Conservation (phyloP, 139 green algal genomes). For the Chlamydomonas sphaeroides region DNA sequence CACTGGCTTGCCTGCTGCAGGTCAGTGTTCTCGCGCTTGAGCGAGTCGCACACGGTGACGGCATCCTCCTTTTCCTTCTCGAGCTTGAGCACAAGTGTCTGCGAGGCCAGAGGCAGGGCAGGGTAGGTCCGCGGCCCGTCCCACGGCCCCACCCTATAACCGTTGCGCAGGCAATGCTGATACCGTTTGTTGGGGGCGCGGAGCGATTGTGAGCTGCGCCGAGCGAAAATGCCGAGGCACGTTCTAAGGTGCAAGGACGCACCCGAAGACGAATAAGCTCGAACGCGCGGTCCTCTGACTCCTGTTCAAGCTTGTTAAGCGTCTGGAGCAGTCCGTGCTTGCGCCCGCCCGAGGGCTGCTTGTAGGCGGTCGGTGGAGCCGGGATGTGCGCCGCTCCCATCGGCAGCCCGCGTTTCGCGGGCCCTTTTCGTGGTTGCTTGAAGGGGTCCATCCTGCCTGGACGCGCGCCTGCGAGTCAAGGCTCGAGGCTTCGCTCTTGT, state of each 20-base stretch:
- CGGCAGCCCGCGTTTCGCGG: conserved; percentile 4
- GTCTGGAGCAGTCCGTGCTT: conserved; percentile 50
- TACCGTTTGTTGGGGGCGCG: too few species aligned
- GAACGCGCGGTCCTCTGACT: conserved; percentile 50
- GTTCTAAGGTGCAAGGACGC: conserved; percentile 4
- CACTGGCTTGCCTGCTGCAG: conserved; percentile 50
- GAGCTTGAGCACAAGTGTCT: conserved; percentile 54
- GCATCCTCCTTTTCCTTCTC: conserved; percentile 61
- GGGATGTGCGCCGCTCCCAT: conserved; percentile 32
- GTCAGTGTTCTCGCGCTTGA: conserved; percentile 43
- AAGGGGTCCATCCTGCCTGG: conserved; percentile 44
- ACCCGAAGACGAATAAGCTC: conserved; percentile 58
- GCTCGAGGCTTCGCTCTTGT: too few species aligned
- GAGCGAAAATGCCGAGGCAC: too few species aligned
- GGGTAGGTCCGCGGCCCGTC: too few species aligned
- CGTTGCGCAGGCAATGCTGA: too few species aligned
- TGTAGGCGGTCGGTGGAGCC: neutral
- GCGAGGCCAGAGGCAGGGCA: too few species aligned
- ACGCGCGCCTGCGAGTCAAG: too few species aligned
- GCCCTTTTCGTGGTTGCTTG: conserved; percentile 26
- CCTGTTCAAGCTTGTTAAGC: conserved; percentile 52
- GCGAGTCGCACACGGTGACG: conserved; percentile 3
- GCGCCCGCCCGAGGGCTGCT: conserved; percentile 13
- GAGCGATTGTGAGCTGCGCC: too few species aligned
- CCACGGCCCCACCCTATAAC: too few species aligned